Evolutionary conservation across 176 grass and related monocot genomes (phyloP).

Genomic region (Rhipidocladum racemiflorum): DNA sequence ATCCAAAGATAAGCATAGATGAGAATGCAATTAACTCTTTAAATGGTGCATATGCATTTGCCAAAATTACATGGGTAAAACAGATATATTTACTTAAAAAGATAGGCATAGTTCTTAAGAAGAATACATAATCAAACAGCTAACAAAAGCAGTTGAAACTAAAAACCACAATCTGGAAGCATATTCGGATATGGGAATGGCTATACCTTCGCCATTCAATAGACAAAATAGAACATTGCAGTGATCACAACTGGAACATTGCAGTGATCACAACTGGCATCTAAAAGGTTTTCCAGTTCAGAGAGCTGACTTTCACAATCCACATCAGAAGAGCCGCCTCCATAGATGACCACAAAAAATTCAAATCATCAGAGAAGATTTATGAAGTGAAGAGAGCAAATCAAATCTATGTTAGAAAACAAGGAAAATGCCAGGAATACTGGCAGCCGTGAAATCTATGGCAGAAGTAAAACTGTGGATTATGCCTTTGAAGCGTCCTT

Average conservation of each 20-base stretch:
- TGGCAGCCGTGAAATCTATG: not conserved
- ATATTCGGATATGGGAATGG: not conserved
- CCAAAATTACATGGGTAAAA: slow-evolving; percentile 1
- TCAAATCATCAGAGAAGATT: slow-evolving; percentile 12
- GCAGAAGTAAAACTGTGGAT: not conserved
- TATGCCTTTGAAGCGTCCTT: not conserved
- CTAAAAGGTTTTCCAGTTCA: slow-evolving; percentile 71
- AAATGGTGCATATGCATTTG: not conserved
- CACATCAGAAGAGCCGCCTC: slow-evolving; percentile 59
- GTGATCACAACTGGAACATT: not conserved
- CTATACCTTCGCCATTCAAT: slow-evolving; percentile 19
- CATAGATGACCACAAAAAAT: slow-evolving; percentile 27
- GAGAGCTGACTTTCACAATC: slow-evolving; percentile 76
- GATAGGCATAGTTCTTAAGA: not conserved
- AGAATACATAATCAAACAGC: not conserved
- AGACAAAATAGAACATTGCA: slow-evolving; percentile 5
- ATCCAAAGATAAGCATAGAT: slow-evolving; percentile 30
- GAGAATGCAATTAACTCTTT: not conserved
- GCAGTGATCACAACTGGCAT: slow-evolving; percentile 23
- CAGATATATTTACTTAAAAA: slow-evolving; percentile 17
- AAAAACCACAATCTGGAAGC: slow-evolving; percentile 1
- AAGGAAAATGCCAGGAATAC: not conserved
- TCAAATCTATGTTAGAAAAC: not conserved
- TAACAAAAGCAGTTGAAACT: not conserved
- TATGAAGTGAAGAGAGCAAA: slow-evolving; percentile 9